These are phyloP conservation scores for Mesembryanthemum crystallinum DNA, from an alignment of 148 eudicot species.

Conservation along the genomic window DNA sequence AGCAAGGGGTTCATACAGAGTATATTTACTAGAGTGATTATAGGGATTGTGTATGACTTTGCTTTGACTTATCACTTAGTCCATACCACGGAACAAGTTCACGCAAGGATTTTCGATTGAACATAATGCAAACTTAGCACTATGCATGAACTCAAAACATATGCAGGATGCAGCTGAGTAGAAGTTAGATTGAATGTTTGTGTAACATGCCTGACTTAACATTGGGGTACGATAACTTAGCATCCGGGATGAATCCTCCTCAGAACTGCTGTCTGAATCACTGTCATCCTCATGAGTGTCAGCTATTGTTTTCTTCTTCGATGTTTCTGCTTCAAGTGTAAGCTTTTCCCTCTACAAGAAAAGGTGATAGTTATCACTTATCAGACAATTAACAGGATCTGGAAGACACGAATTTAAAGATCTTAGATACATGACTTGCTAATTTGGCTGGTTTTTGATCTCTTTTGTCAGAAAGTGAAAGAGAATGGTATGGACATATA, in stretches of 20 bases:
- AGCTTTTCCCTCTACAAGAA: constrained; percentile 53
- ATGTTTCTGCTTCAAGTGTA: constrained; percentile 50
- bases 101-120: no score
- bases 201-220: constrained; percentile 61
- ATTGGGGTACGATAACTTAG: constrained; percentile 75
- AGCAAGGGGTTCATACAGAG: no score
- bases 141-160: neutral
- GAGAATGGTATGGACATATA: no score
- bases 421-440: neutral
- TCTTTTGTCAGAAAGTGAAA: no score
- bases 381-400: neutral
- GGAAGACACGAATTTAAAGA: neutral
- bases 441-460: neutral
- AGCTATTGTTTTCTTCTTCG: constrained; percentile 60
- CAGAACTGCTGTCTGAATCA: constrained; percentile 72
- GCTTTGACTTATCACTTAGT: no score
- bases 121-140: neutral
- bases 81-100: no score
- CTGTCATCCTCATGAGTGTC: constrained; percentile 55
- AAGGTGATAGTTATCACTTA: no score
- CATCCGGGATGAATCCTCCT: constrained; percentile 66
- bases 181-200: neutral
- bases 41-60: no score
- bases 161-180: neutral
- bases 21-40: no score